Conservation (phyloP, 1,284 basidiomycete species). For the Flammula alnicola region DNA sequence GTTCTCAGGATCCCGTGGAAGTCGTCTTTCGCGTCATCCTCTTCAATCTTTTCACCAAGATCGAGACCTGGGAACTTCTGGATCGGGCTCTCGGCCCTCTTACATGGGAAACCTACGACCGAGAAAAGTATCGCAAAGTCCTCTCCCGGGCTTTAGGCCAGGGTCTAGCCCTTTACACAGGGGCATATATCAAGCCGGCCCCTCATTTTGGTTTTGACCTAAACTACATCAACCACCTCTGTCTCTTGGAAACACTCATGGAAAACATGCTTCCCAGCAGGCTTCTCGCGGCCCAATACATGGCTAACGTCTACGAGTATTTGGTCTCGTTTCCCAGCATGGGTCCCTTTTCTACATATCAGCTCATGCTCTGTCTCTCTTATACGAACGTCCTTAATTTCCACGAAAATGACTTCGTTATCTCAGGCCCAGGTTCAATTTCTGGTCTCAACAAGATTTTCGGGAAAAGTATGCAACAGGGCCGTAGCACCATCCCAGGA, state of each 20-base stretch:
- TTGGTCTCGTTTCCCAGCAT: conserved; percentile 60
- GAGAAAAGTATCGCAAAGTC: conserved; percentile 49
- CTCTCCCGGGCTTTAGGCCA: conserved; percentile 43
- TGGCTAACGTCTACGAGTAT: conserved; percentile 59
- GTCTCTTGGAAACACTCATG: conserved; percentile 61
- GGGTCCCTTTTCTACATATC: conserved; percentile 64
- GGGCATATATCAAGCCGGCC: conserved; percentile 67
- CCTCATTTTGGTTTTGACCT: conserved; percentile 49
- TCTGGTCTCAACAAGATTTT: conserved; percentile 61
- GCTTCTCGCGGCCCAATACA: conserved; percentile 46
- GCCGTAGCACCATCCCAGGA: conserved; percentile 29
- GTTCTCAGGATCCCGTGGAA: conserved; percentile 55
- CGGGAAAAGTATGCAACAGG: conserved; percentile 40
- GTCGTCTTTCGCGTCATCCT: conserved; percentile 64
- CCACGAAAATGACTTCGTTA: conserved; percentile 62
- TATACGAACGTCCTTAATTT: conserved; percentile 62
- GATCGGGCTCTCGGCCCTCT: conserved; percentile 50
- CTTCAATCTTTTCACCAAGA: conserved; percentile 63
- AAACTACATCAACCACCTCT: conserved; percentile 58
- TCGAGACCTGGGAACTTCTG: conserved; percentile 65
- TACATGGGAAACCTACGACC: conserved; percentile 54
- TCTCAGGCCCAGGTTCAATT: conserved; percentile 60
- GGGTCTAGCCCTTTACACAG: conserved; percentile 56
- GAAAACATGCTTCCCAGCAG: conserved; percentile 45
- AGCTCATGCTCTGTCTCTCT: conserved; percentile 58